Conservation (phyloP, 306 rosid species). For the Dryas alaskensis region DNA sequence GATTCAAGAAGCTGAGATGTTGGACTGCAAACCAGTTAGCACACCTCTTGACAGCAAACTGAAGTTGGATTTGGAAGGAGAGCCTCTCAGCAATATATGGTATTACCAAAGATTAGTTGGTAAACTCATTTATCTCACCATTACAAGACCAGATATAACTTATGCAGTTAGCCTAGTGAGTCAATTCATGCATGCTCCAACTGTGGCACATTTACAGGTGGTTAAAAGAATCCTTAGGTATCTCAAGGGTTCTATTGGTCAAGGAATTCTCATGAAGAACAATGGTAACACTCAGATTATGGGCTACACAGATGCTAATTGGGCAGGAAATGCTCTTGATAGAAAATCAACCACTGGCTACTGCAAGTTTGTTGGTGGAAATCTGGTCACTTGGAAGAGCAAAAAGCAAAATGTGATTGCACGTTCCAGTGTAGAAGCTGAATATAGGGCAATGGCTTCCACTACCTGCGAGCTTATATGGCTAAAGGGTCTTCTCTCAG, state of each 20-base stretch:
- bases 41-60: not conserved
- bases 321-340: not conserved
- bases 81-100: not conserved
- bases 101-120: not conserved
- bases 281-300: not conserved
- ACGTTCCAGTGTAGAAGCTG: not conserved
- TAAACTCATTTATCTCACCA: not conserved
- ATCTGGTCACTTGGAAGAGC: constrained; percentile 1
- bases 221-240: not conserved
- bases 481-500: not conserved
- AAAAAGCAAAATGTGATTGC: not conserved
- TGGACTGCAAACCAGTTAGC: not conserved
- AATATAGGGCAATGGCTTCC: not conserved
- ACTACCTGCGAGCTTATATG: not conserved
- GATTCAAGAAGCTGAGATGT: too few species aligned
- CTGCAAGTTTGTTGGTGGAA: not conserved
- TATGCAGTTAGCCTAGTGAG: too few species aligned
- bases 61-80: not conserved
- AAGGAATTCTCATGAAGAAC: not conserved
- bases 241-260: not conserved
- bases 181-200: not conserved
- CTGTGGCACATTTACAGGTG: not conserved
- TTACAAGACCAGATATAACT: not conserved
- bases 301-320: not conserved
- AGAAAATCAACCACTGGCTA: not conserved